Evolutionary conservation across 1,284 basidiomycete species (phyloP), one percentile per base, ranked within the genome.

Genomic region (Sporisorium sorghi): DNA sequence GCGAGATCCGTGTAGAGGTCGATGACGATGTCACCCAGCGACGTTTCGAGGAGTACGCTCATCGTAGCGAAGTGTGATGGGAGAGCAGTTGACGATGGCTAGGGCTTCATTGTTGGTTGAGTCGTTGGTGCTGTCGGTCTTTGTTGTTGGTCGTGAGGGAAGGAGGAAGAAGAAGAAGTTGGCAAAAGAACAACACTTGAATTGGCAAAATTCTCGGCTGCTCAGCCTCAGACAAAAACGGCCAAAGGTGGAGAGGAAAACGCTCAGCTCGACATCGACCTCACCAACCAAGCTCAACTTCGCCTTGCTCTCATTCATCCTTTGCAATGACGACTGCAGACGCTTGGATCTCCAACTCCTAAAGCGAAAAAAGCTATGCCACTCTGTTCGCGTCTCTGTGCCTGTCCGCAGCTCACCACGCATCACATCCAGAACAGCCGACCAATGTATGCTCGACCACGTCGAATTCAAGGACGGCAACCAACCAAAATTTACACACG

Each of bases 41-140:
- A 97, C 7, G 95, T 98, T 87, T 98, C 95, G 73, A 98, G 89
- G 68, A 98, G 88, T 49, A 98, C 93, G 73, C 94, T 97, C 95
- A 97, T 97, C 21, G 56, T 24, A 7, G 37, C 37, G 44, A n/a
- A 30, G 26, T 46, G 15, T 30, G 23, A 5, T 10, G 17, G 15
- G 26, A 46, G 44, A 30, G 8, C n/a, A 28, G 44, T 9, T n/a
- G 26, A 47, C n/a, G 17, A 17, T 1, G 3, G 17, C 28, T 19
- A 47, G 28, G 14, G 17, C 17, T 30, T 12, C 46, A n/a, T 47
- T n/a, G 24, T 32, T 3, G 17, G 26, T n/a, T 10, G 43, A 26
- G 43, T 26, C 43, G 43, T 26, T 8, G 39, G 9, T 43, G 15
- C 37, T n/a, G 7, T 17, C 37, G 15, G 42, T 24, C 11, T 14